Conservation (phyloP, 305 asterid species). For the Coffea humblotiana region DNA sequence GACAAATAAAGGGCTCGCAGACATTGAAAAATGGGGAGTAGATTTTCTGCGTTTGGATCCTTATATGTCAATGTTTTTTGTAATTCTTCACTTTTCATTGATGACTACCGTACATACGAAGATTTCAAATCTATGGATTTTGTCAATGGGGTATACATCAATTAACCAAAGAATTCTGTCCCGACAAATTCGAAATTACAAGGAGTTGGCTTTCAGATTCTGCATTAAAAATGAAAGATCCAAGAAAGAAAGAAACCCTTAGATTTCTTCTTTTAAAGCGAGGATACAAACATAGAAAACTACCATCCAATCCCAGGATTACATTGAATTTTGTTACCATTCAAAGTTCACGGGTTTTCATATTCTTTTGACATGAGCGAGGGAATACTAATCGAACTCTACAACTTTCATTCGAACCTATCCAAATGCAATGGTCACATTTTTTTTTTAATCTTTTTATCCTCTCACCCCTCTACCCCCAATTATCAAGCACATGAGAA, state of each 20-base stretch:
- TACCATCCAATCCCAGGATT: neutral
- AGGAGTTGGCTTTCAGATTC: neutral
- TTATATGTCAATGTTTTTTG: neutral
- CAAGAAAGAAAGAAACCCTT: neutral
- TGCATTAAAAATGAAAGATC: no score
- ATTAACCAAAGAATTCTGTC: no score
- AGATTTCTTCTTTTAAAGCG: neutral
- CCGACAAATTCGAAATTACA: no score
- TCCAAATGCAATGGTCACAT: neutral
- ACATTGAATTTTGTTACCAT: neutral
- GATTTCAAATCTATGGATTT: no score
- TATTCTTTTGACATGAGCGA: neutral
- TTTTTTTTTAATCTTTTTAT: no score
- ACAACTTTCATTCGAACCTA: neutral
- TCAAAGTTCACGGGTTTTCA: neutral
- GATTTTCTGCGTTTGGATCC: neutral
- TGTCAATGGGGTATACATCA: no score
- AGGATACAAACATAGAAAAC: neutral
- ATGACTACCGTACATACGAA: no score
- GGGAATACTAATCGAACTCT: neutral
- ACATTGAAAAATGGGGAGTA: neutral
- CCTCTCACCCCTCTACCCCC: no score
- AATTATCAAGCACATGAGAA: no score
- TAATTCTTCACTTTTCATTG: no score
- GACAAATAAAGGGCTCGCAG: neutral